Conservation (phyloP, 2,329 filamentous ascomycete genomes). For the Alternaria angustiovoidea region DNA sequence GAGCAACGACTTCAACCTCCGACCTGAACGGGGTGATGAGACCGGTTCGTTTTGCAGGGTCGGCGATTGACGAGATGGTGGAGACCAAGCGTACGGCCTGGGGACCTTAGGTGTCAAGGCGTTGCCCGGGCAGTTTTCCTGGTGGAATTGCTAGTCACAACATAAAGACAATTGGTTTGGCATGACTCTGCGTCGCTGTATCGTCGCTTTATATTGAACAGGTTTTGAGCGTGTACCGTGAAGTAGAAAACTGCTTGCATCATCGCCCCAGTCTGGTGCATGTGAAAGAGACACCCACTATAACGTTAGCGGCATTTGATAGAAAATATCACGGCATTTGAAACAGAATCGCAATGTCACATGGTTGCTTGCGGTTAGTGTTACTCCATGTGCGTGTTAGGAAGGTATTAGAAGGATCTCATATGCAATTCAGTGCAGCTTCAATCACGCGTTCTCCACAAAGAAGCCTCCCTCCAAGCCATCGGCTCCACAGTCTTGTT, state of each 20-base stretch:
- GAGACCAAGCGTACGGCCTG: conserved; percentile 3
- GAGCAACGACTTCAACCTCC: neutral
- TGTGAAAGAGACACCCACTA: neutral
- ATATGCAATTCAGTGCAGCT: neutral
- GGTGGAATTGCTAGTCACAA: neutral
- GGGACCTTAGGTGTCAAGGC: neutral
- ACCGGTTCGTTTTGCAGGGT: conserved; percentile 7
- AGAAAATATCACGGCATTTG: neutral
- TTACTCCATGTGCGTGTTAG: neutral
- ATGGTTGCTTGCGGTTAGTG: neutral
- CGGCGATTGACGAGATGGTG: conserved; percentile 12
- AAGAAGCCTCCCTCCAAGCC: conserved; percentile 1
- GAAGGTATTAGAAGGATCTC: neutral
- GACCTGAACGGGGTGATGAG: conserved; percentile 6
- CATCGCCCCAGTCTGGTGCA: neutral
- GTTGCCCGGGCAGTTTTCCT: neutral
- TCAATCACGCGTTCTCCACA: conserved; percentile 12
- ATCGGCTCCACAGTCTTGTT: conserved; percentile 12
- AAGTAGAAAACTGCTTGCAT: neutral
- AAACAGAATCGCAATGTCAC: neutral
- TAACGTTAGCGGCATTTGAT: neutral
- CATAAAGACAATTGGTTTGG: neutral
- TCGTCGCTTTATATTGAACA: neutral
- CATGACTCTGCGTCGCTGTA: neutral
- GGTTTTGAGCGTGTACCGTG: neutral